Evolutionary conservation across 2,329 filamentous ascomycete species (phyloP).

Genomic region (Monilinia vaccinii-corymbosi): DNA sequence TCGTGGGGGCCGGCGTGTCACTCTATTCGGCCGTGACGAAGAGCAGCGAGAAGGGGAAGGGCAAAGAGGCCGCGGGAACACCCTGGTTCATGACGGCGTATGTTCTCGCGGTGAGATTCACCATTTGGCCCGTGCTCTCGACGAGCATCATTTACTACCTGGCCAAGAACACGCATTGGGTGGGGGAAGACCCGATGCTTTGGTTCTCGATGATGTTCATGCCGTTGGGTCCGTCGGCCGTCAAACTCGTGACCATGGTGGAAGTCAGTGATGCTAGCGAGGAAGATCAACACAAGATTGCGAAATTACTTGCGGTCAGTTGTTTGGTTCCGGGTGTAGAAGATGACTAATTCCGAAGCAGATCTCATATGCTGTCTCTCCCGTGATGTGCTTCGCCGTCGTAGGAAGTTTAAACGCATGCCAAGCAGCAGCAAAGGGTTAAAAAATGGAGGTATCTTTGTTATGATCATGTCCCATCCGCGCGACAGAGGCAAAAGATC

Average conservation of each 20-base stretch:
- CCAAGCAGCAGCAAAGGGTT: slow-evolving; percentile 21
- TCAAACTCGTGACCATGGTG: slow-evolving; percentile 39
- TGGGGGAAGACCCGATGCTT: slow-evolving; percentile 51
- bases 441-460: background rate
- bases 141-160: slow-evolving; percentile 47
- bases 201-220: slow-evolving; percentile 51
- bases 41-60: slow-evolving; percentile 32
- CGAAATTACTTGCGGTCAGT: slow-evolving; percentile 35
- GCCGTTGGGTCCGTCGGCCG: slow-evolving; percentile 39
- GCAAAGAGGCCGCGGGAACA: slow-evolving; percentile 29
- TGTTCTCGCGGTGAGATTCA: slow-evolving; percentile 46
- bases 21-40: slow-evolving; percentile 44
- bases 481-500: background rate
- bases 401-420: slow-evolving; percentile 31
- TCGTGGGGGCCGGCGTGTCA: slow-evolving; percentile 59
- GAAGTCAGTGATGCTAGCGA: slow-evolving; percentile 35
- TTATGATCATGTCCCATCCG: background rate
- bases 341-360: slow-evolving; percentile 10
- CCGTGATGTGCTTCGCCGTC: slow-evolving; percentile 32
- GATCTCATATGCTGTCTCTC: slow-evolving; percentile 33
- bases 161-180: slow-evolving; percentile 40
- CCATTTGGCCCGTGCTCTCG: slow-evolving; percentile 50
- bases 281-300: slow-evolving; percentile 35
- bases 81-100: slow-evolving; percentile 42
- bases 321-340: too few species aligned